phyloP scores from a whole-genome alignment of 495 filamentous ascomycete genomes.

The Rhypophila decipiens region DNA sequence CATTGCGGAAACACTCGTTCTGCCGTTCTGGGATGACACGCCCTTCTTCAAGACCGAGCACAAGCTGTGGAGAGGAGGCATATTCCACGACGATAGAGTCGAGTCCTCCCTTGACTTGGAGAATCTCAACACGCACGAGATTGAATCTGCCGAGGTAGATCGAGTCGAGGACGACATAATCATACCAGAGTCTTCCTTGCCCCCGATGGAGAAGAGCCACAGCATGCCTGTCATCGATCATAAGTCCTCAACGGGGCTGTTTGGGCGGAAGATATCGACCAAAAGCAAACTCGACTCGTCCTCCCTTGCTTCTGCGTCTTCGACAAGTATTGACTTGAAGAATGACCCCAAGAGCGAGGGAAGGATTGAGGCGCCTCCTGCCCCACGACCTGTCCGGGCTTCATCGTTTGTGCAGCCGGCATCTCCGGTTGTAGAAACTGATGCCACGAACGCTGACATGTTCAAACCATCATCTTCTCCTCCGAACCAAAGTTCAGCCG shows the following conservation, averaged over 20 bases:
- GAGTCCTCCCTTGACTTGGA: conserved; percentile 32
- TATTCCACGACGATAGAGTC: conserved; percentile 60
- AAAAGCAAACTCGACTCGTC: conserved; percentile 24
- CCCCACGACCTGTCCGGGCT: conserved; percentile 34
- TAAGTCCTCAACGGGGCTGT: conserved; percentile 29
- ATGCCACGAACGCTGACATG: conserved; percentile 55
- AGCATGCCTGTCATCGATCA: conserved; percentile 37
- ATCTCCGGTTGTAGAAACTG: conserved; percentile 56
- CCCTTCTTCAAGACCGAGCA: conserved; percentile 76
- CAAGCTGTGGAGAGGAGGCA: conserved; percentile 77
- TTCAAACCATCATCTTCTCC: conserved; percentile 36
- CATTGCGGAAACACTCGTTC: conserved; percentile 84
- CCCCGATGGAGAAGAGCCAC: conserved; percentile 55
- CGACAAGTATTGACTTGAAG: conserved; percentile 31
- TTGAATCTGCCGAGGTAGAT: conserved; percentile 44
- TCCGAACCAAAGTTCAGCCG: conserved; percentile 49
- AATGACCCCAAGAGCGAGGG: conserved; percentile 9
- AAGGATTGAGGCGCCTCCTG: conserved; percentile 14
- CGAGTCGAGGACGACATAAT: conserved; percentile 27
- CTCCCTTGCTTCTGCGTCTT: conserved; percentile 26
- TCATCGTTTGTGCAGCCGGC: conserved; percentile 59
- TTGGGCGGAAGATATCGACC: conserved; percentile 30
- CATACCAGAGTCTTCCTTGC: conserved; percentile 27
- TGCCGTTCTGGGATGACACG: conserved; percentile 91
- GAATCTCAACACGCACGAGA: conserved; percentile 51